Evolutionary conservation across 2,329 filamentous ascomycete species (phyloP), one percentile per base, ranked within the genome.

Genomic region (Ceratocystis destructans): DNA sequence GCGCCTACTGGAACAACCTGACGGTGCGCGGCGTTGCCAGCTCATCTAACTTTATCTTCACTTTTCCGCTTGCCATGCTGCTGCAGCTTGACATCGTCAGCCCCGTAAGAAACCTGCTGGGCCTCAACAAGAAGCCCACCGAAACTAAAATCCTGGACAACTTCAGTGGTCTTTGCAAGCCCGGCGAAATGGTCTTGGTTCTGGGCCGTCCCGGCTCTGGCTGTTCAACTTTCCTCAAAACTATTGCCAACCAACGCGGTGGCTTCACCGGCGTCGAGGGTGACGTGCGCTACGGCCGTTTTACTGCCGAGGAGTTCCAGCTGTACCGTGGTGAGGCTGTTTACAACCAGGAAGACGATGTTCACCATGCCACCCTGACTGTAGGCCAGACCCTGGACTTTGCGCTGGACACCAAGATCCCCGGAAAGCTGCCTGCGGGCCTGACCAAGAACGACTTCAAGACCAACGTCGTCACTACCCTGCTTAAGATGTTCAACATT

Each of bases 401-500:
- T 72, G 91, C 91, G 0, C 77, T 95, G 2, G 88, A 94, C 72
- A 89, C 87, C 41, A 96, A 95, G 76, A 87, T 89, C 15, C 90
- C 92, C 5, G 86, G 87, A 17, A 91, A 92, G 75, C 81, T 90
- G 61, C 88, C 89, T 0, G 83, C 81, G 3, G 89, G 89, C 25
- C 81, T 94, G 70, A 85, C 83, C 48, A 88, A 88, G 73, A 74
- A 76, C 5, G 85, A 88, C 17, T 93, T 93, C 78, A 92, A 92
- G 77, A 80, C 88, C 62, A 84, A 85, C 70, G 85, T 95, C 67
- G 80, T 92, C 68, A 81, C 84, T 20, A 83, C 87, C 71, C 79
- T 96, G 68, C 79, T 96, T 64, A 90, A 89, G 72, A 94, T 95
- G 88, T 95, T 96, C 79, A 94, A 93, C 73, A 96, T 96, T 65